Evolutionary conservation across 179 eudicot species (phyloP), one percentile per base, ranked within the genome.

Genomic region (Gypsophila paniculata): DNA sequence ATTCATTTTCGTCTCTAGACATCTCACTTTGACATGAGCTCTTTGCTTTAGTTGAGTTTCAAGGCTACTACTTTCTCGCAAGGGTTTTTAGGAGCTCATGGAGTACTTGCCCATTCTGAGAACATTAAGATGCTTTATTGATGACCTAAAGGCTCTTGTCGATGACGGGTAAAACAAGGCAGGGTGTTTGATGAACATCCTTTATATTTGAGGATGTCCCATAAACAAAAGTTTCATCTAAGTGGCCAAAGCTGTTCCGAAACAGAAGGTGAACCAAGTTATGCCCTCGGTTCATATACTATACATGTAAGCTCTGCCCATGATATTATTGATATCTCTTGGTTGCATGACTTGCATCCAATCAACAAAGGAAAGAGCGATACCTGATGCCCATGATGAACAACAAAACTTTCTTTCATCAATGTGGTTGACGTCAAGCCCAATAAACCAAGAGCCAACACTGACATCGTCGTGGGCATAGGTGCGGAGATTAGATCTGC

Each of bases 381-480:
- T 72, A 89, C 97, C 97, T 85, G 95, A 79, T 65, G 87, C 84
- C 87, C 90, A 87, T 32, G 71, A 29, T 74, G 96, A 87, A 81
- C 98, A 92, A 69, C 98, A 92, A 85, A 87, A 87, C 75, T 89
- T 92, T 70, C 76, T 81, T 80, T 86, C 91, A 78, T 84, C 71
- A 71, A 83, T 71, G 83, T 93, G 89, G 68, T 85, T 82, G 61
- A 87, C 93, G 80, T 89, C 91, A 57, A 93, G 85, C 32, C 96
- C 98, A 74, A 93, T 86, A 65, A 93, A 93, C 98, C 98, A 93
- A 26, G 98, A 93, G 42, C 98, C 98, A 60, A 72, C 87, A 64
- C 93, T 93, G 34, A 91, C 82, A 78, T 93, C 98, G 73, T 93
- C 98, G 74, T 93, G 95, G 60, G 93, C 93, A 80, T 88, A 93